These are phyloP conservation scores for Infundibulicybe gibba DNA, from an alignment of 768 basidiomycete genomes.

Conservation along the genomic window DNA sequence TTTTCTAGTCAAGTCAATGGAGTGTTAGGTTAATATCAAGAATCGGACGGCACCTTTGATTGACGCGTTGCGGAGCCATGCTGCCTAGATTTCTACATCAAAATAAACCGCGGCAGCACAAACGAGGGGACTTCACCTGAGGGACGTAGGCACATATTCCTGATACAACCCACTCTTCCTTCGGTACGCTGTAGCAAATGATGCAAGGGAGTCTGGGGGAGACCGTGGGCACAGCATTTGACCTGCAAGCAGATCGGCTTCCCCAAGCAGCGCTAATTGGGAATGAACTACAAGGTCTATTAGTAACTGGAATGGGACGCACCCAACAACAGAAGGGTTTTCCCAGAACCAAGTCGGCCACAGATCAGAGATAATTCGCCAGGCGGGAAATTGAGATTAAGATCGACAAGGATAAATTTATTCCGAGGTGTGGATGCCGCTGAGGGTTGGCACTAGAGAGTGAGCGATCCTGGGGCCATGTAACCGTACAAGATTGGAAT, in stretches of 20 bases:
- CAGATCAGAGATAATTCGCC: conserved; percentile 83
- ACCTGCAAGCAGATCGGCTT: conserved; percentile 81
- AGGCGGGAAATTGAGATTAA: conserved; percentile 72
- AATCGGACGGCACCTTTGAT: conserved; percentile 34
- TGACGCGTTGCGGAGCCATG: conserved; percentile 75
- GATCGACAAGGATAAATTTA: conserved; percentile 79
- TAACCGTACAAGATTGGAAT: conserved; percentile 82
- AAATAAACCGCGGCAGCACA: conserved; percentile 30
- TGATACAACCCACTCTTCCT: conserved; percentile 72
- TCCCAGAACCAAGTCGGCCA: conserved; percentile 88
- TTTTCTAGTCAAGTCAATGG: conserved; percentile 32
- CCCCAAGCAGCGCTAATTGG: conserved; percentile 70
- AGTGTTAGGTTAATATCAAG: not conserved
- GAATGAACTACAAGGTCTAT: conserved; percentile 1
- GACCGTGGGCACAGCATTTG: conserved; percentile 83
- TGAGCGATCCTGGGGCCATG: conserved; percentile 82
- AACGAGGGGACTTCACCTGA: conserved; percentile 45
- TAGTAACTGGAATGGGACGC: conserved; percentile 2
- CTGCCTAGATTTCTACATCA: conserved; percentile 24
- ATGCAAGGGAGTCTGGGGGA: conserved; percentile 73
- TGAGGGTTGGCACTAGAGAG: conserved; percentile 42
- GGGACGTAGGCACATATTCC: conserved; percentile 88
- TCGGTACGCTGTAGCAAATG: conserved; percentile 39
- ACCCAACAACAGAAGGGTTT: conserved; percentile 73
- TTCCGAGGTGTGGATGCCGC: conserved; percentile 68